Evolutionary conservation across 73 alveolate genomes (phyloP), one percentile per base, ranked within the genome.

Genomic region (Paramecium bursaria): DNA sequence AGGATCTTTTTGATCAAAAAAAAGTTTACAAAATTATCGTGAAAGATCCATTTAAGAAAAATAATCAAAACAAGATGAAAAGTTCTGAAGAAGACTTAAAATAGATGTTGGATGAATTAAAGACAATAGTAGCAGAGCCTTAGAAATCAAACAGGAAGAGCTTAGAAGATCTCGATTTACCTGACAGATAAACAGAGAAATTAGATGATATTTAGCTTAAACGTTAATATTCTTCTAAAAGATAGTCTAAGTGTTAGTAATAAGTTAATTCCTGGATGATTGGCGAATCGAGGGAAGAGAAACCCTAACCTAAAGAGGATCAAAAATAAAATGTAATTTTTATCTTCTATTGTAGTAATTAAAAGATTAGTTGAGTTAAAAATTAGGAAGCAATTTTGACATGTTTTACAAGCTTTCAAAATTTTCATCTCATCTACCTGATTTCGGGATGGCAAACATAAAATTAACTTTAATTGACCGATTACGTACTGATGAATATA

Each of bases 31-130:
- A 57, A 57, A 57, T 57, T 10, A 57, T 57, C 5, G 26, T 2
- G 2, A 57, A 57, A 15, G 76, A 57, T 57, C 76, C 76, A 27
- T 57, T 57, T 57, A 9, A 57, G 39, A 57, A 57, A 57, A 26
- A 57, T n/a, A 31, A 57, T 29, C 9, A 7, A 0, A 27, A 25
- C 0, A 2, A 57, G 39, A 11, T 25, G 31, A 57, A 31, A 57
- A 57, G 31, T 57, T 29, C 51, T 27, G 76, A 57, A 6, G 76
- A 57, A 14, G 76, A 57, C 9, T 25, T 57, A 44, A 13, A 57
- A 57, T 33, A 57, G 51, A 57, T 57, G 76, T 25, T 57, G 2
- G 31, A 57, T 57, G 76, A 57, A 57, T 27, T 57, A 29, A 57
- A 57, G 31, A 26, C 26, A 11, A 44, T 57, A 14, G 50, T 57